Conservation (phyloP, 2,329 filamentous ascomycete genomes). For the Ophiostoma sp. region DNA sequence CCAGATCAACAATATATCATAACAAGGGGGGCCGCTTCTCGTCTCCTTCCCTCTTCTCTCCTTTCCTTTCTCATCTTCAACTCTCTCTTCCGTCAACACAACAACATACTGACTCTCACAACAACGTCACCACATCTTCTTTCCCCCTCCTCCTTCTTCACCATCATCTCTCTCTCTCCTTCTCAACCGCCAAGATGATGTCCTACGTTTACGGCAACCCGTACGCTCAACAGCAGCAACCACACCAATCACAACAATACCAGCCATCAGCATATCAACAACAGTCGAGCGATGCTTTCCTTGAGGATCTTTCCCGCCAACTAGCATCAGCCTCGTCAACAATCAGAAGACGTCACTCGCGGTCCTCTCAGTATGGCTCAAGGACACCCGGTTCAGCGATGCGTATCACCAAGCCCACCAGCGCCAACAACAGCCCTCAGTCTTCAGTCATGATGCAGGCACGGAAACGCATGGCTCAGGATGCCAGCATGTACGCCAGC, state of each 20-base stretch:
- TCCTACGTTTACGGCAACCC: slow-evolving; percentile 35
- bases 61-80: neutral
- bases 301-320: slow-evolving; percentile 56
- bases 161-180: neutral
- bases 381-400: slow-evolving; percentile 50
- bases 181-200: slow-evolving; percentile 28
- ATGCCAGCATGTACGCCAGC: slow-evolving; percentile 20
- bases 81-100: neutral
- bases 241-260: slow-evolving; percentile 14
- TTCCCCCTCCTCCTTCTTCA: neutral
- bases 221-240: slow-evolving; percentile 30
- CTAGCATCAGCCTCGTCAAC: slow-evolving; percentile 48
- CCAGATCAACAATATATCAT: slow-evolving; percentile 20
- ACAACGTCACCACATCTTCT: neutral
- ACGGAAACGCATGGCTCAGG: slow-evolving; percentile 56
- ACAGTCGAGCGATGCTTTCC: slow-evolving; percentile 43
- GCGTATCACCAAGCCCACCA: slow-evolving; percentile 62
- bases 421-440: slow-evolving; percentile 67
- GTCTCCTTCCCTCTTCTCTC: neutral
- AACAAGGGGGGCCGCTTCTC: neutral
- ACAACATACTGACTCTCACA: neutral
- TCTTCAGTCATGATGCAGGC: slow-evolving; percentile 46
- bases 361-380: slow-evolving; percentile 49
- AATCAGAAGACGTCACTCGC: slow-evolving; percentile 47
- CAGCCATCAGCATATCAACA: slow-evolving; percentile 28